These are phyloP conservation scores for Chlorella sp. DNA, from an alignment of 139 green algal species.

Conservation along the genomic window DNA sequence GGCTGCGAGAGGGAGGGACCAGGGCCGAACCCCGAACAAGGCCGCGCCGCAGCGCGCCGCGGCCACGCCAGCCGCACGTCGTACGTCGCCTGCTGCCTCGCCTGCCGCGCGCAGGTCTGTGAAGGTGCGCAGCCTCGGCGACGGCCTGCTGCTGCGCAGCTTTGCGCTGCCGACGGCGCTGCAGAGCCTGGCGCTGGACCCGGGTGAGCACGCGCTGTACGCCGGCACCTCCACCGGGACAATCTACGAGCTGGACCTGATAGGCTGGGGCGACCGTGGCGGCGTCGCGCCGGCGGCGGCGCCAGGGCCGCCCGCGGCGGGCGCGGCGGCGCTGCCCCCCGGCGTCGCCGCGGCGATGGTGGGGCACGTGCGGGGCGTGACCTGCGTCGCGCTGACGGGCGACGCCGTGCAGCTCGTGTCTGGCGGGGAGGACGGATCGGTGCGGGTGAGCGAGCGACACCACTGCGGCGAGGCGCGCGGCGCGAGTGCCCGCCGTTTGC, in stretches of 20 bases:
- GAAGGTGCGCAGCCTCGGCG: constrained; percentile 71
- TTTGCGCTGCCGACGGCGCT: constrained; percentile 65
- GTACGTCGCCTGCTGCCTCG: too few relatives aligned
- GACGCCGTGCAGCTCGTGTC: constrained; percentile 67
- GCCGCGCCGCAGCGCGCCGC: too few relatives aligned
- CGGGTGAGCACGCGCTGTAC: constrained; percentile 77
- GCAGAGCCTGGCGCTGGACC: constrained; percentile 60
- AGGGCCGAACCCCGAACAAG: too few relatives aligned
- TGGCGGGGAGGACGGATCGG: constrained; percentile 69
- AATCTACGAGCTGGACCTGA: constrained; percentile 76
- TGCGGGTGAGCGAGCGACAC: too few relatives aligned
- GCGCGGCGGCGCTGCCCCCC: not conserved
- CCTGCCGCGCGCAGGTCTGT: too few relatives aligned
- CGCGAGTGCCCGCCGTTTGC: too few relatives aligned
- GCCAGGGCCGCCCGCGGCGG: not conserved
- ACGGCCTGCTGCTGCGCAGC: constrained; percentile 49
- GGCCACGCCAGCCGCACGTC: too few relatives aligned
- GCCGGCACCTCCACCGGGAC: constrained; percentile 72
- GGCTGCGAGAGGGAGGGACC: too few relatives aligned
- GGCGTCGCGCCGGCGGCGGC: not conserved
- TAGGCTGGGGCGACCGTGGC: constrained; percentile 7
- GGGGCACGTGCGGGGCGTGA: constrained; percentile 62
- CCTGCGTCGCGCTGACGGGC: constrained; percentile 48
- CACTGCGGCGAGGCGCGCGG: too few relatives aligned
- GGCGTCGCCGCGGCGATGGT: constrained; percentile 24